Conservation (phyloP, 2,329 filamentous ascomycete species). For the Harringtonia aguacate region DNA sequence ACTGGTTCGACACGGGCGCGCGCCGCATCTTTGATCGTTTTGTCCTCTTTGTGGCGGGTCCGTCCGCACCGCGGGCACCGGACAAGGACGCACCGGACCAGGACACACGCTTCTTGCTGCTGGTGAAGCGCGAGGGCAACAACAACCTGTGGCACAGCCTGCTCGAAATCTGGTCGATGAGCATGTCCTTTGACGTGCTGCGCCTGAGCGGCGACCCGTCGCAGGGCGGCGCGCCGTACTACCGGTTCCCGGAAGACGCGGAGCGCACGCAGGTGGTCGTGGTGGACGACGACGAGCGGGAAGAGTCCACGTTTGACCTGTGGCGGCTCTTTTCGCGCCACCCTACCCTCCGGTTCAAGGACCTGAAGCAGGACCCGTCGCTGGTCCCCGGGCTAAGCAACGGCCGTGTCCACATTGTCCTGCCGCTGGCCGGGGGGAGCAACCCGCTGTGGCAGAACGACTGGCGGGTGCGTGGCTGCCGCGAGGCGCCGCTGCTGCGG, state of each 20-base stretch:
- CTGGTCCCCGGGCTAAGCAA: no score
- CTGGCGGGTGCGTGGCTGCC: no score
- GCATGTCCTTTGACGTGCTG: constrained; percentile 10
- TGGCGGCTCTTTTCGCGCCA: constrained; percentile 24
- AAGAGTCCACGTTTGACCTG: constrained; percentile 24
- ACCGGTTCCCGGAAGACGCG: constrained; percentile 4
- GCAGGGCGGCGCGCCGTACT: neutral
- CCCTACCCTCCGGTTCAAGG: constrained; percentile 17
- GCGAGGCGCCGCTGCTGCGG: no score
- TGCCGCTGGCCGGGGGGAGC: no score
- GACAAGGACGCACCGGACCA: neutral
- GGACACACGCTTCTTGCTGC: constrained; percentile 4
- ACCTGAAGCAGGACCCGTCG: constrained; percentile 10
- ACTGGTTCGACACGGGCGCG: constrained; percentile 12
- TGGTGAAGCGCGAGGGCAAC: constrained; percentile 11
- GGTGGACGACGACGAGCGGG: constrained; percentile 20
- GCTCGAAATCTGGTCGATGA: constrained; percentile 13
- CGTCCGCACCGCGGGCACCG: neutral
- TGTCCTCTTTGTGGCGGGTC: no score
- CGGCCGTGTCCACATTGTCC: no score
- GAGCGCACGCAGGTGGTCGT: constrained; percentile 15
- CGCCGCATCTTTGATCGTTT: constrained; percentile 2
- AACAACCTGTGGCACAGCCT: constrained; percentile 12
- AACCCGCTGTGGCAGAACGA: no score
- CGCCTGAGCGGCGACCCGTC: constrained; percentile 2